Base-by-base conservation (phyloP, 805 yeast species). In the Suhomyces sp. region DNA sequence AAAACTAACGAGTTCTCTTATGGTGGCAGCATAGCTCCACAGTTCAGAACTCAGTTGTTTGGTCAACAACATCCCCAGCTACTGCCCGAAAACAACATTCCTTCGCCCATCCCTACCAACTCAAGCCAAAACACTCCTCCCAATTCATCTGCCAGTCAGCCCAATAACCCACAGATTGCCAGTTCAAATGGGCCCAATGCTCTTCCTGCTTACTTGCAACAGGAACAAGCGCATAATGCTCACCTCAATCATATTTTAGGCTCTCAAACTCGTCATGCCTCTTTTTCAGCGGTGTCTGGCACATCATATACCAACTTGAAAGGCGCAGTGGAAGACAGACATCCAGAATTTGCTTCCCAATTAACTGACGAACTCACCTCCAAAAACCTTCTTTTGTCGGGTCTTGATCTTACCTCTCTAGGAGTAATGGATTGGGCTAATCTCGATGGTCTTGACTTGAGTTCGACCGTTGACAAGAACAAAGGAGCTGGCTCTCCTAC, bases 341-440 rank as follows among this genome's bases (percentile, higher is more conserved):
- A 87, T 60, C 31, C n/a, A 6, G 88, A 85, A 2, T 89, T 87
- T 63, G 82, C 96, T 1, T 87, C 96, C 0, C 97, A 96, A 2
- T 61, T 75, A 10, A 70, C 72, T 17, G 81, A 80, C 33, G 57
- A 77, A 20, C 66, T 69, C 49, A 68, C 71, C 37, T 62, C 58
- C 46, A 62, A 59, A 46, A 70, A 70, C 3, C 48, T 65, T 9
- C 56, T 65, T 56, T 61, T 70, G 27, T 52, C 58, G 27, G 74
- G 76, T 7, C 60, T 74, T 44, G 80, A 77, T 53, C 55, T 73
- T 10, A 59, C 62, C 47, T 65, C 72, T 1, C 53, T 72, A 15
- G 77, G 72, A 13, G 54, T 50, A 48, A 44, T 67, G 40, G 65
- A 65, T 56, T 60, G 74, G 66, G 56, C 56, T 49, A 59, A 62